phyloP scores from a whole-genome alignment of 805 yeast genomes.

The Wickerhamomyces ciferrii region DNA sequence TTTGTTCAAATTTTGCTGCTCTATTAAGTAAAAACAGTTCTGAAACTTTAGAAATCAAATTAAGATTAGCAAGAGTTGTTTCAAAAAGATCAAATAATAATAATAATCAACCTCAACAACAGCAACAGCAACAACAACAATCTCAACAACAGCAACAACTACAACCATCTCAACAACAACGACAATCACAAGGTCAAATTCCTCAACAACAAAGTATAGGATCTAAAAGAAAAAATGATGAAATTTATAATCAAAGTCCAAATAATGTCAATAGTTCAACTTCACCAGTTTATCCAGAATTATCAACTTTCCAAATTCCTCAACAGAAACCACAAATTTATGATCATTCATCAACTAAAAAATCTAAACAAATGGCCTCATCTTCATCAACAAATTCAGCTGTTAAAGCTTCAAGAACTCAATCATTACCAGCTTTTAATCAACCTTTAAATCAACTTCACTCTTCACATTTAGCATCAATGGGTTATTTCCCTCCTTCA shows the following conservation, averaged over 20 bases:
- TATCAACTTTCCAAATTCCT: not conserved
- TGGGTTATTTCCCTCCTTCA: not conserved
- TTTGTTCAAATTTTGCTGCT: constrained; percentile 52
- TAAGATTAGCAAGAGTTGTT: constrained; percentile 32
- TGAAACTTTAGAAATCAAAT: constrained; percentile 52
- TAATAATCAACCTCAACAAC: constrained; percentile 4
- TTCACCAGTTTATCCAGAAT: not conserved
- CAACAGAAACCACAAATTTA: not conserved
- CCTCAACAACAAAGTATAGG: not conserved
- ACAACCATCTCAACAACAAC: constrained; percentile 1
- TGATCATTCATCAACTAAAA: not conserved
- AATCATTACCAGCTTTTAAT: constrained; percentile 32
- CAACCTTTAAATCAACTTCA: constrained; percentile 6
- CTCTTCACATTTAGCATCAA: constrained; percentile 5
- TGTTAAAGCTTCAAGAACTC: constrained; percentile 35
- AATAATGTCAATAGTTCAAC: not conserved
- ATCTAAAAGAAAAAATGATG: not conserved
- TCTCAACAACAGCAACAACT: constrained; percentile 6
- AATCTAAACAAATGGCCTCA: not conserved
- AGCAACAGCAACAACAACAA: constrained; percentile 7
- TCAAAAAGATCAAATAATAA: not conserved
- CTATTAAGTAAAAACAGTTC: constrained; percentile 32
- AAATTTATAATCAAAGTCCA: not conserved
- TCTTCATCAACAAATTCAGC: constrained; percentile 30
- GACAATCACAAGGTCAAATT: not conserved